Evolutionary conservation across 345 rosid species (phyloP).

Genomic region (Stellera chamaejasme): DNA sequence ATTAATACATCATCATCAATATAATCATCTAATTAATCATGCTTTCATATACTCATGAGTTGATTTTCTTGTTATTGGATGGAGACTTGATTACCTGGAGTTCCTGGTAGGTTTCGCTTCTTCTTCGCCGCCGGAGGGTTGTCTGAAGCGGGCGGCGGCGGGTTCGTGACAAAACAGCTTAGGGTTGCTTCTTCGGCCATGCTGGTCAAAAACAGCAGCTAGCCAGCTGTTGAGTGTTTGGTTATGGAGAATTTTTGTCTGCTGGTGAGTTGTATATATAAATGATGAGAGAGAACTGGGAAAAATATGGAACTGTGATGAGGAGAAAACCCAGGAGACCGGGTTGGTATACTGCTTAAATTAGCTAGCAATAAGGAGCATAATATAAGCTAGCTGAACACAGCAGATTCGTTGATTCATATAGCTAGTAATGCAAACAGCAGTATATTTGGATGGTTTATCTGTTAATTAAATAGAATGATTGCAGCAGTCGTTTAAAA

Average conservation of each 20-base stretch:
- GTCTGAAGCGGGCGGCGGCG: conserved; percentile 19
- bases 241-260: neutral
- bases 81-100: conserved; percentile 63
- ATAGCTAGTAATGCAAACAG: too few species aligned
- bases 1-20: neutral
- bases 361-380: too few species aligned
- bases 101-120: conserved; percentile 97
- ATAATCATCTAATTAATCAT: conserved; percentile 15
- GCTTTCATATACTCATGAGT: neutral
- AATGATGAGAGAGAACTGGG: conserved; percentile 4
- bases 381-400: too few species aligned
- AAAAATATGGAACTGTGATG: conserved; percentile 1
- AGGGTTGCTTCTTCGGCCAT: conserved; percentile 38
- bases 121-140: conserved; percentile 51
- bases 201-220: conserved; percentile 16
- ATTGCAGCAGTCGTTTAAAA: conserved; percentile 23
- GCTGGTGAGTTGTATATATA: conserved; percentile 11
- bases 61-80: neutral
- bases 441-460: conserved; percentile 20
- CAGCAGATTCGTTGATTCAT: too few species aligned
- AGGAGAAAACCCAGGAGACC: conserved; percentile 21
- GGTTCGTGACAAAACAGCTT: conserved; percentile 34
- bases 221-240: too few species aligned
- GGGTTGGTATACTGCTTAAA: neutral
- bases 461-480: conserved; percentile 14